Evolutionary conservation across 768 basidiomycete genomes (phyloP).

Genomic region (Agaricus sinodeliciosus): DNA sequence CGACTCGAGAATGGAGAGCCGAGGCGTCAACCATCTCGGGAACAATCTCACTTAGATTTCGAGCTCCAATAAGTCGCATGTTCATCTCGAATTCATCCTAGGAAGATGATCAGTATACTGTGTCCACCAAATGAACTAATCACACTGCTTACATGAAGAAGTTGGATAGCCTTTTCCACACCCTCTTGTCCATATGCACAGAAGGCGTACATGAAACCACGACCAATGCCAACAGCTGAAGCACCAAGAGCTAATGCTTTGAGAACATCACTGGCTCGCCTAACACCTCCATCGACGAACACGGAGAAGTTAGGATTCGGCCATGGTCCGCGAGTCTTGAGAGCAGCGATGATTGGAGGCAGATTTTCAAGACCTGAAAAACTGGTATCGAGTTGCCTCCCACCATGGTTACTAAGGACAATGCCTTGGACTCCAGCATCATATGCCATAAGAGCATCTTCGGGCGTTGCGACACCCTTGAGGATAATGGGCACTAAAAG

Average conservation of each 20-base stretch:
- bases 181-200: slow-evolving; percentile 87
- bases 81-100: slow-evolving; percentile 99
- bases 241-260: slow-evolving; percentile 87
- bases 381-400: slow-evolving; percentile 71
- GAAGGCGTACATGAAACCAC: slow-evolving; percentile 85
- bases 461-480: slow-evolving; percentile 61
- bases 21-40: slow-evolving; percentile 88
- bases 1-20: slow-evolving; percentile 4
- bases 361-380: slow-evolving; percentile 89
- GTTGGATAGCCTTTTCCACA: slow-evolving; percentile 75
- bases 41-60: slow-evolving; percentile 67
- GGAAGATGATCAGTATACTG: no score
- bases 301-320: slow-evolving; percentile 79
- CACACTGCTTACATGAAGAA: slow-evolving; percentile 50
- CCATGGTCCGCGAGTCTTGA: slow-evolving; percentile 59
- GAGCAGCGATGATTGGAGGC: slow-evolving; percentile 69
- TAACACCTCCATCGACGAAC: slow-evolving; percentile 89
- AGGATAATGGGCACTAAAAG: slow-evolving; percentile 77
- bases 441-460: slow-evolving; percentile 83
- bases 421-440: slow-evolving; percentile 69
- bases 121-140: background rate
- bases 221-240: slow-evolving; percentile 85
- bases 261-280: slow-evolving; percentile 83
- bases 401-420: slow-evolving; percentile 83
- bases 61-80: slow-evolving; percentile 86